Conservation (phyloP, 139 green algal genomes). For the Micromonas pusilla region DNA sequence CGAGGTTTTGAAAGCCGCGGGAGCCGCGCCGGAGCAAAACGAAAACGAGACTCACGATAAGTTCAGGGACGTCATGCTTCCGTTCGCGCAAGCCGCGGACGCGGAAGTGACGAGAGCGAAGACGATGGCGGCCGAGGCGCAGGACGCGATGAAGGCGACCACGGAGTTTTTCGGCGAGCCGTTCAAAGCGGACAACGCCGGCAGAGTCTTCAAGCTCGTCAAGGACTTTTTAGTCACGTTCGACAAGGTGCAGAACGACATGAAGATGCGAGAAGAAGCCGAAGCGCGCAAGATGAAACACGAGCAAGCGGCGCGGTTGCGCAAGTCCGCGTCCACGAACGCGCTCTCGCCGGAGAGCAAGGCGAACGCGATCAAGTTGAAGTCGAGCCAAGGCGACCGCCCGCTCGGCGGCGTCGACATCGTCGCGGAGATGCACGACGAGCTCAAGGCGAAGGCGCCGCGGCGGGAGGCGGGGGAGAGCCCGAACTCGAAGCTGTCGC, state of each 20-base stretch:
- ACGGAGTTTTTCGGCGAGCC: conserved; percentile 56
- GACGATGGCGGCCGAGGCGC: not conserved
- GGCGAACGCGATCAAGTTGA: not conserved
- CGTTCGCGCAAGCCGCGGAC: conserved; percentile 25
- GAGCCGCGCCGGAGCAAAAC: not conserved
- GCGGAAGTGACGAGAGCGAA: conserved; percentile 1
- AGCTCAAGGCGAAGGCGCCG: not conserved
- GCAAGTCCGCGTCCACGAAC: not conserved
- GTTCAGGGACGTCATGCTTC: conserved; percentile 32
- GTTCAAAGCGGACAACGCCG: conserved; percentile 41
- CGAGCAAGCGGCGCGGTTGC: not conserved
- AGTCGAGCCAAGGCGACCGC: not conserved
- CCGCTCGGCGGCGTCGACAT: not conserved
- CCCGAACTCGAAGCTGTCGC: not conserved
- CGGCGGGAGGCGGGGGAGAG: not conserved
- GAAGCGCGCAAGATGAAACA: not conserved
- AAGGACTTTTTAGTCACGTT: conserved; percentile 55
- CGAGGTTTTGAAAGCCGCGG: conserved; percentile 25
- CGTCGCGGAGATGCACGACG: not conserved
- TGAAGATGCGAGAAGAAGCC: conserved; percentile 29
- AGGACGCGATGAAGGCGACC: conserved; percentile 28
- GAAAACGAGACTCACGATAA: conserved; percentile 4
- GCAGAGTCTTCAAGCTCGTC: conserved; percentile 42
- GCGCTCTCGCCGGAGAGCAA: not conserved
- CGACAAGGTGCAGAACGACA: conserved; percentile 43